These are phyloP conservation scores for Artemisia argyi DNA, from an alignment of 129 eudicot genomes.

Conservation along the genomic window DNA sequence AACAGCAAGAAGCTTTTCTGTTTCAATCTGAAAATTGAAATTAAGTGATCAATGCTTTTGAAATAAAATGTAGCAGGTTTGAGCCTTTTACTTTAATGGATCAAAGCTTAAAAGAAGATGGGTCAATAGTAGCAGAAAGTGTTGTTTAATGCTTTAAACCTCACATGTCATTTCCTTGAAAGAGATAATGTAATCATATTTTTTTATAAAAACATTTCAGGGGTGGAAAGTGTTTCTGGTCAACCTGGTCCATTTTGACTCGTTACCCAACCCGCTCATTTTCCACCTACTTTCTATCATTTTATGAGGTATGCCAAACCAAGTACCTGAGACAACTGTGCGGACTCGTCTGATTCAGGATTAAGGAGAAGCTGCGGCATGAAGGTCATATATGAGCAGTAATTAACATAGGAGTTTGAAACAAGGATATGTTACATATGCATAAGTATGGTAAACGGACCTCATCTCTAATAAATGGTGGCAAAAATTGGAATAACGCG, in stretches of 20 bases:
- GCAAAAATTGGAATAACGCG: slow-evolving; percentile 85
- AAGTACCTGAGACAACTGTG: slow-evolving; percentile 92
- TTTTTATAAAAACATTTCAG: not conserved
- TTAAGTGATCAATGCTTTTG: slow-evolving; percentile 3
- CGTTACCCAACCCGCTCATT: not conserved
- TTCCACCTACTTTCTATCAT: not conserved
- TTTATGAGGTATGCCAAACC: not conserved
- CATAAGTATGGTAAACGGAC: slow-evolving; percentile 26
- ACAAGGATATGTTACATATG: not conserved
- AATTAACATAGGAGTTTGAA: not conserved
- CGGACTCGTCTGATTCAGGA: slow-evolving; percentile 98
- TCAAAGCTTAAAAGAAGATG: no score
- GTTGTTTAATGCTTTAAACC: not conserved
- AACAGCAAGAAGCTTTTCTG: slow-evolving; percentile 94
- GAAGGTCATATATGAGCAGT: slow-evolving; percentile 26
- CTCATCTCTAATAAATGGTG: slow-evolving; percentile 87
- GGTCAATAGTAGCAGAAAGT: no score
- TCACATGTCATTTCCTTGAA: not conserved
- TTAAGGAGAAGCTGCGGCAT: slow-evolving; percentile 75
- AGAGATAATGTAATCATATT: not conserved
- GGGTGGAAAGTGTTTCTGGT: not conserved
- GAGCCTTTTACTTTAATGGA: not conserved
- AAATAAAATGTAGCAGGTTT: slow-evolving; percentile 6
- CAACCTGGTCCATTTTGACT: not conserved
- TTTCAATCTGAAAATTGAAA: slow-evolving; percentile 68